A percentile compares a stretch with the other conserved stretches of the same genome.
Conservation (phyloP, 345 rosid species). For the Heritiera littoralis region DNA sequence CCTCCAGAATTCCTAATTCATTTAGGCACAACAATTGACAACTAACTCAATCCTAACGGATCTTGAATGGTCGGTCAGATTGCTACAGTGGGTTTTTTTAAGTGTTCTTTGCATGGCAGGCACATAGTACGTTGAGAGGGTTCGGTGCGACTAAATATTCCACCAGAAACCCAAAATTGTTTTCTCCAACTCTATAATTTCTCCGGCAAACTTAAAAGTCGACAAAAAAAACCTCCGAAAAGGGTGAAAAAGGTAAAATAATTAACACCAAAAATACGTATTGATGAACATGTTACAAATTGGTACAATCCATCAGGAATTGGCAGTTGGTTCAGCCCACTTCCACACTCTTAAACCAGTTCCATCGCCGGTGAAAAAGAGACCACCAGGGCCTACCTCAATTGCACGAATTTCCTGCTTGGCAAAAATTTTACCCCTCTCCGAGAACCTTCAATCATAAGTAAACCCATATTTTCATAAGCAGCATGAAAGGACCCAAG, state of each 20-base stretch:
- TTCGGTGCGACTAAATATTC: constrained; percentile 8
- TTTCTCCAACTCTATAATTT: constrained; percentile 25
- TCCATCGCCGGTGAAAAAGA: constrained; percentile 93
- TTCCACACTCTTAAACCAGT: constrained; percentile 95
- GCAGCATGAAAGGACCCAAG: not conserved
- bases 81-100: not conserved
- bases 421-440: constrained; percentile 83
- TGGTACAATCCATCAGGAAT: constrained; percentile 27
- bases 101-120: not conserved
- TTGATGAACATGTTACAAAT: not conserved
- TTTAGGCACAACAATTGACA: not conserved
- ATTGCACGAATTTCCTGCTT: constrained; percentile 82
- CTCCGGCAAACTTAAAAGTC: constrained; percentile 21
- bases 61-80: not conserved
- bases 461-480: not conserved
- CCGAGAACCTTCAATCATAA: constrained; percentile 57
- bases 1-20: not conserved
- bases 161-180: constrained; percentile 21
- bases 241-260: constrained; percentile 15
- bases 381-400: constrained; percentile 75
- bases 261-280: constrained; percentile 17
- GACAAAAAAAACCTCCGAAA: not conserved
- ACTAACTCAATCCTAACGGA: too few relatives aligned
- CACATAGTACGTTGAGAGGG: not conserved
- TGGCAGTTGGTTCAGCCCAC: constrained; percentile 50